Conservation (phyloP, 169 alveolate genomes). For the Plasmodium sp. region DNA sequence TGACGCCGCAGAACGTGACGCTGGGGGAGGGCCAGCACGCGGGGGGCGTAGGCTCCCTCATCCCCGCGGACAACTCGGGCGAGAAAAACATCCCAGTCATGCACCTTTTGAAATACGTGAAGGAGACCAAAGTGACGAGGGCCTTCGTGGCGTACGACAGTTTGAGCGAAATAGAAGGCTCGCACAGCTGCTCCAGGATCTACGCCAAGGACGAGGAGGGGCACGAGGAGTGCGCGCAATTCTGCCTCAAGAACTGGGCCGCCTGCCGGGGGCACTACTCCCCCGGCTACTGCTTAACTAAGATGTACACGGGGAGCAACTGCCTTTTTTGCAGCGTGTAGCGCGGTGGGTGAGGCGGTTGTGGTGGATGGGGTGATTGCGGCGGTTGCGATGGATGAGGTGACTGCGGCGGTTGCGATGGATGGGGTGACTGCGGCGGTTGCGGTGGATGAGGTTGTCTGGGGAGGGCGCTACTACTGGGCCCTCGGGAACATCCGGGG, state of each 20-base stretch:
- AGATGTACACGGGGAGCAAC: neutral
- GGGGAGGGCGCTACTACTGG: neutral
- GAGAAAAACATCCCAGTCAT: neutral
- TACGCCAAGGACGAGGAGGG: neutral
- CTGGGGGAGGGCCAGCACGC: neutral
- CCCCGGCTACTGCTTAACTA: constrained; percentile 53
- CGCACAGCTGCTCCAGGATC: constrained; percentile 19
- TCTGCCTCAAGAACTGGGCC: constrained; percentile 23
- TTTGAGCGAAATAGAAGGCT: constrained; percentile 1
- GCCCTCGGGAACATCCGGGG: neutral
- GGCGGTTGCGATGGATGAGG: neutral
- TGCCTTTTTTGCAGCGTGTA: constrained; percentile 38
- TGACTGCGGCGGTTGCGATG: neutral
- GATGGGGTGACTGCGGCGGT: neutral
- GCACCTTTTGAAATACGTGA: constrained; percentile 37
- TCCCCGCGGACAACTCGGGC: neutral
- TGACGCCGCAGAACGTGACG: neutral
- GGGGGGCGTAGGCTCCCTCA: neutral
- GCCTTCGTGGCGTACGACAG: neutral
- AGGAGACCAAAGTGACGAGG: neutral
- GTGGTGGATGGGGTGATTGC: neutral
- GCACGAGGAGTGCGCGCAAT: constrained; percentile 1
- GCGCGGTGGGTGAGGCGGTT: neutral
- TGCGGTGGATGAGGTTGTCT: neutral
- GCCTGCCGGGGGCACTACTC: constrained; percentile 8